A percentile compares a stretch with the other conserved stretches of the same genome.
phyloP scores from a whole-genome alignment of 352 stramenopile genomes.

The Pythium scleroteichum region DNA sequence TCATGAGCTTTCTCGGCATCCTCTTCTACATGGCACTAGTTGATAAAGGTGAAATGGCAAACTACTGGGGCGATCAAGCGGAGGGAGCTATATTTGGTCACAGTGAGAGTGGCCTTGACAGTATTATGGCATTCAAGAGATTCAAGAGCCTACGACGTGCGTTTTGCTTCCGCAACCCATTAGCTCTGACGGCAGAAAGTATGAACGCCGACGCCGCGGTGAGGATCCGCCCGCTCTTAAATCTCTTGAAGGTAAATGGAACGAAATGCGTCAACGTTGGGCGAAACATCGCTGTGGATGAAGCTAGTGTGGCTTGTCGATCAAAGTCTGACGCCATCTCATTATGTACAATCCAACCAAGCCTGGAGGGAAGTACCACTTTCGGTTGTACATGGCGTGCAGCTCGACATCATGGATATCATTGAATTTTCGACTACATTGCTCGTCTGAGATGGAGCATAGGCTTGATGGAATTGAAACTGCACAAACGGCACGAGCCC shows the following conservation, averaged over 20 bases:
- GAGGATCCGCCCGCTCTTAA: constrained; percentile 29
- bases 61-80: constrained; percentile 32
- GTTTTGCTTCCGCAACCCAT: constrained; percentile 24
- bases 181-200: not conserved
- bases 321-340: constrained; percentile 30
- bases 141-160: constrained; percentile 27
- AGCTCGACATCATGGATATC: constrained; percentile 33
- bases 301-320: constrained; percentile 28
- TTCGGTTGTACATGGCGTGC: constrained; percentile 35
- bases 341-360: constrained; percentile 38
- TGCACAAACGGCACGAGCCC: not conserved
- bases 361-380: constrained; percentile 36
- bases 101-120: constrained; percentile 3
- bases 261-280: constrained; percentile 25
- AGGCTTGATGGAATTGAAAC: constrained; percentile 4
- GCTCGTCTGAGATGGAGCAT: constrained; percentile 18
- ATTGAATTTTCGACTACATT: constrained; percentile 33
- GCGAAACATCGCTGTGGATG: constrained; percentile 29
- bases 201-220: constrained; percentile 4
- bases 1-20: constrained; percentile 36
- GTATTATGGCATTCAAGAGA: constrained; percentile 21
- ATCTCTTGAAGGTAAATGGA: constrained; percentile 26
- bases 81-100: constrained; percentile 20
- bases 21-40: constrained; percentile 31
- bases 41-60: constrained; percentile 30